Evolutionary conservation across 305 asterid genomes (phyloP), one percentile per base, ranked within the genome.

Genomic region (Solanum hybrid): DNA sequence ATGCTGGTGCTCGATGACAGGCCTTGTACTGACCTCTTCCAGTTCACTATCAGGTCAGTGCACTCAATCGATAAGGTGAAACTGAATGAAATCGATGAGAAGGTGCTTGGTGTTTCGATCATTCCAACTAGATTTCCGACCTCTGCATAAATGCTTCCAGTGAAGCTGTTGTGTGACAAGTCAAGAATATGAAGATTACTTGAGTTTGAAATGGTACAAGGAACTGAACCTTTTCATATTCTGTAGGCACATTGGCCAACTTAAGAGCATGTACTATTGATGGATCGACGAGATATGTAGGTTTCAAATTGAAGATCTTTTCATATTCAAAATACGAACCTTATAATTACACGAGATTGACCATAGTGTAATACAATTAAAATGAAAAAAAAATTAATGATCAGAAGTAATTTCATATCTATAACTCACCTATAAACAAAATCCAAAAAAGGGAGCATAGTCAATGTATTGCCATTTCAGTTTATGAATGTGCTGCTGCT

Each of bases 21-120:
- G 16, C 92, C 90, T 81, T 90, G 93, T 13, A 88, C 31, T 38
- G 90, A 89, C 72, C 84, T 92, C 79, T 91, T 89, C 93, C 91
- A 88, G 90, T 75, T 92, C 37, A 92, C 86, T 16, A 92, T 51
- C 20, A 92, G 12, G 40, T 90, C 89, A 16, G 31, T 24, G 24
- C 69, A 87, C 88, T 79, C 56, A 10, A 90, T 79, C 2, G 87
- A 20, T 22, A 89, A 89, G 69, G 88, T 73, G 38, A 92, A 60
- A n/a, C 76, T 7, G 13, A 14, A 35, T 14, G 76, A 29, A 64
- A 76, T 40, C 3, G 87, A 86, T 46, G 88, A 22, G n/a, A 69
- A 86, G 16, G 37, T 32, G 16, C 60, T 79, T 1, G 92, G 91
- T 2, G 92, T 91, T 51, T 86, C 69, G 31, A 88, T 81, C 92